phyloP scores from a whole-genome alignment of 257 asterid species.

The Primulina tabacum region DNA sequence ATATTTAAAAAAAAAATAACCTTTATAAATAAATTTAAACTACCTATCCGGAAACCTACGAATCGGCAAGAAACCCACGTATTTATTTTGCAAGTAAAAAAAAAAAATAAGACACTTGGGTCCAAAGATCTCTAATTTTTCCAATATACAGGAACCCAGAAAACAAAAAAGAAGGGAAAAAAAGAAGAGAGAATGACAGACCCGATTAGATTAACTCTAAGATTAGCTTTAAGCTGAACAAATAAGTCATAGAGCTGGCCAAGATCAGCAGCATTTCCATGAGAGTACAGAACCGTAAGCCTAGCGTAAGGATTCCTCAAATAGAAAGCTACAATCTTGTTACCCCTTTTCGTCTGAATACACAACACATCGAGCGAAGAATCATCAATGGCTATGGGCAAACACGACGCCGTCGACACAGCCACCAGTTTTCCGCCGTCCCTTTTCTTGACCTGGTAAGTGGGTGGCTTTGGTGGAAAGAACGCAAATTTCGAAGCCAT shows the following conservation, averaged over 20 bases:
- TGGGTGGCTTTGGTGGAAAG: constrained; percentile 91
- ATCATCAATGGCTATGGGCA: constrained; percentile 70
- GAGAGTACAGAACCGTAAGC: constrained; percentile 84
- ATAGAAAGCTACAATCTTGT: constrained; percentile 88
- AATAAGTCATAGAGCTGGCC: constrained; percentile 97
- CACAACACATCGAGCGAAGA: constrained; percentile 63
- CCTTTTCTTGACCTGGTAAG: constrained; percentile 73
- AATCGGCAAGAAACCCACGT: constrained; percentile 2
- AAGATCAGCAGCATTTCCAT: constrained; percentile 99
- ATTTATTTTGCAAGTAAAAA: background rate
- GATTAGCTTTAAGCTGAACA: constrained; percentile 93
- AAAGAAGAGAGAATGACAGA: constrained; percentile 28
- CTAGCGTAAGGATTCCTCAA: constrained; percentile 81
- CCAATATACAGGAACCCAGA: background rate
- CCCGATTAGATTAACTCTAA: constrained; percentile 95
- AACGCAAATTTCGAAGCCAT: constrained; percentile 95
- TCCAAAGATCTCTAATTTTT: background rate
- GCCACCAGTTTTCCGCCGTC: constrained; percentile 83
- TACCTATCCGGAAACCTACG: background rate
- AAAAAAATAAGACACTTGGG: background rate
- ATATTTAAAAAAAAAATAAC: background rate
- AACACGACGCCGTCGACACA: constrained; percentile 61
- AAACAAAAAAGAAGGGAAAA: background rate
- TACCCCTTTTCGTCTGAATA: constrained; percentile 70
- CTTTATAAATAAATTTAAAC: background rate